phyloP scores from a whole-genome alignment of 768 basidiomycete species.

The Tremella yokohamensis region DNA sequence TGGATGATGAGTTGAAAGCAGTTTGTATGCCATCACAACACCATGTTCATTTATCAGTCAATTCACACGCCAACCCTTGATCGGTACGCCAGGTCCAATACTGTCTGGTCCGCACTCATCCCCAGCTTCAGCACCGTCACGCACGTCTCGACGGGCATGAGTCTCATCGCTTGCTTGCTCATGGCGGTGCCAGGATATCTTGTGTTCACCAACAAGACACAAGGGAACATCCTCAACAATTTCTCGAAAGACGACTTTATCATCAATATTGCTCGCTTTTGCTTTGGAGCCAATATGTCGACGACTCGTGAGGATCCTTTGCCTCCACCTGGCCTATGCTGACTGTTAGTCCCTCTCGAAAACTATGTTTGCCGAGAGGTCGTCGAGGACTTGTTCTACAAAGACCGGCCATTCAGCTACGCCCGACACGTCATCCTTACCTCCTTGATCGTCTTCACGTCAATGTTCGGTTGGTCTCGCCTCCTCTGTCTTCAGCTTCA shows the following conservation, averaged over 20 bases:
- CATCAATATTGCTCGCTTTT: slow-evolving; percentile 92
- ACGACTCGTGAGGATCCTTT: slow-evolving; percentile 60
- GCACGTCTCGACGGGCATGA: slow-evolving; percentile 81
- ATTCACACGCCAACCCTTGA: slow-evolving; percentile 89
- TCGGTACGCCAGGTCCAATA: slow-evolving; percentile 51
- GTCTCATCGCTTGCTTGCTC: slow-evolving; percentile 75
- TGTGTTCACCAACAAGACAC: slow-evolving; percentile 78
- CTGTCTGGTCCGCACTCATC: not conserved
- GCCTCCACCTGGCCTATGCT: not conserved
- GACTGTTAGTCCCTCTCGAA: slow-evolving; percentile 69
- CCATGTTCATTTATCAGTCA: slow-evolving; percentile 90
- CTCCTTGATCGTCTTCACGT: slow-evolving; percentile 70
- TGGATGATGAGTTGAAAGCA: slow-evolving; percentile 55
- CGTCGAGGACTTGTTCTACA: slow-evolving; percentile 93
- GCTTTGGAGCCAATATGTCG: slow-evolving; percentile 95
- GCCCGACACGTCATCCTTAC: slow-evolving; percentile 89
- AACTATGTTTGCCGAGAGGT: slow-evolving; percentile 98
- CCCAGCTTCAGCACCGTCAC: slow-evolving; percentile 75
- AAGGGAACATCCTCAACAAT: slow-evolving; percentile 97
- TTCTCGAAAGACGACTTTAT: slow-evolving; percentile 78
- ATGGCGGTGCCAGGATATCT: slow-evolving; percentile 82
- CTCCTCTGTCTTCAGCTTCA: not conserved
- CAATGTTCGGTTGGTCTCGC: slow-evolving; percentile 68
- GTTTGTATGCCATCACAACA: slow-evolving; percentile 91
- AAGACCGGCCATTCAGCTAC: slow-evolving; percentile 73